phyloP scores from a whole-genome alignment of 306 rosid species.

The Pterocarpus macrocarpus region DNA sequence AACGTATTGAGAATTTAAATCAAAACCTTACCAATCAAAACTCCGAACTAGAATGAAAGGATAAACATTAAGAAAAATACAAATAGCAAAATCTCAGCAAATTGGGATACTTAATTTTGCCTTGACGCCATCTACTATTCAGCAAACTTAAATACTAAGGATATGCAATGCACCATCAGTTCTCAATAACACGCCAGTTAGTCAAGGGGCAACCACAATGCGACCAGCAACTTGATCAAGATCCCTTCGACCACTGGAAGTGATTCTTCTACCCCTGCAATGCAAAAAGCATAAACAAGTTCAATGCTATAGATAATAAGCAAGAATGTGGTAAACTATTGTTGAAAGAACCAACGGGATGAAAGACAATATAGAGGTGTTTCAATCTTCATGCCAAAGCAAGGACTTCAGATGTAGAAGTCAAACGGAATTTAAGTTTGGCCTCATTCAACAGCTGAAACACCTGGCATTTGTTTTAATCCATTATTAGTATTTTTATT shows the following conservation, averaged over 20 bases:
- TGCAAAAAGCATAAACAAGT: neutral
- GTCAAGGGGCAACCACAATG: conserved; percentile 51
- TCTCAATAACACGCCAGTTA: conserved; percentile 26
- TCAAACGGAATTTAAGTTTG: conserved; percentile 1
- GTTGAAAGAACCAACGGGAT: neutral
- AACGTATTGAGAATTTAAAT: neutral
- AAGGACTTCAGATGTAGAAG: no score
- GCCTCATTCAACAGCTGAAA: conserved; percentile 3
- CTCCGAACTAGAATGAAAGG: conserved; percentile 31
- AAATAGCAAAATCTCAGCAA: conserved; percentile 6
- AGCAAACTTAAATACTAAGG: neutral
- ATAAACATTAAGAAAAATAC: neutral
- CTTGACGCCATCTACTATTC: conserved; percentile 28
- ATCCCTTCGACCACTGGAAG: conserved; percentile 58
- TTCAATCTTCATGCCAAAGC: neutral
- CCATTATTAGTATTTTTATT: neutral
- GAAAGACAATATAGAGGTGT: neutral
- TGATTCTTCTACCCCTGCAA: conserved; percentile 57
- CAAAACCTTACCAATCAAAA: conserved; percentile 29
- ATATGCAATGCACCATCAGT: neutral
- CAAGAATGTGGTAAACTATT: neutral
- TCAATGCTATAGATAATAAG: neutral
- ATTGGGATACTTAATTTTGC: conserved; percentile 4
- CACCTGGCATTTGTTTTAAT: neutral
- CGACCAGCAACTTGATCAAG: conserved; percentile 61